These are phyloP conservation scores for Rhizoclosmatium globosum DNA, from an alignment of 192 early-diverging fungal species.

Conservation along the genomic window DNA sequence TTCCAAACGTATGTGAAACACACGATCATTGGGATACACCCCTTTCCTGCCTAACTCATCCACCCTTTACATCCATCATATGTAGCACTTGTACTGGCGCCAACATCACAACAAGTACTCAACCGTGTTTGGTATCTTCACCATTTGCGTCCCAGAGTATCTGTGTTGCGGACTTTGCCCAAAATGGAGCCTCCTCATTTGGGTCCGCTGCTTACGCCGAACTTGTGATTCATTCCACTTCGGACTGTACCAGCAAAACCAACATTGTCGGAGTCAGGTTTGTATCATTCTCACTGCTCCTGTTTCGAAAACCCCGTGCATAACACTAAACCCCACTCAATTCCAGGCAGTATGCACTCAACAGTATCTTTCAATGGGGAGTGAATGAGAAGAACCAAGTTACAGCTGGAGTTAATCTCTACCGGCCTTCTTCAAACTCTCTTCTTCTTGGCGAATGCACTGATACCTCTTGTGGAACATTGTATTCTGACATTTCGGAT, in stretches of 20 bases:
- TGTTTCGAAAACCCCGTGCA: too few relatives aligned
- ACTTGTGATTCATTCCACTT: not conserved
- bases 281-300: too few relatives aligned
- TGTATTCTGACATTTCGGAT: not conserved
- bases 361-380: not conserved
- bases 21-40: not conserved
- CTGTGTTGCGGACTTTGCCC: not conserved
- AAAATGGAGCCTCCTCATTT: not conserved
- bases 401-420: not conserved
- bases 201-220: not conserved
- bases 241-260: not conserved
- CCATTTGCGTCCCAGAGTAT: not conserved
- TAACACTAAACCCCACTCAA: not conserved
- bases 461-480: not conserved
- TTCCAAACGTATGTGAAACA: not conserved
- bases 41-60: not conserved
- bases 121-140: not conserved
- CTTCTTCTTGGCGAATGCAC: not conserved
- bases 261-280: not conserved
- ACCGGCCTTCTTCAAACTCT: not conserved
- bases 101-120: not conserved
- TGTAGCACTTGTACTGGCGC: not conserved
- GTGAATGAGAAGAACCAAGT: not conserved
- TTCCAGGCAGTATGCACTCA: not conserved
- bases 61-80: too few relatives aligned